A percentile compares a stretch with the other conserved stretches of the same genome.
These are phyloP conservation scores for Boletus rufocinnamomeus DNA, from an alignment of 768 basidiomycete species.

Conservation along the genomic window DNA sequence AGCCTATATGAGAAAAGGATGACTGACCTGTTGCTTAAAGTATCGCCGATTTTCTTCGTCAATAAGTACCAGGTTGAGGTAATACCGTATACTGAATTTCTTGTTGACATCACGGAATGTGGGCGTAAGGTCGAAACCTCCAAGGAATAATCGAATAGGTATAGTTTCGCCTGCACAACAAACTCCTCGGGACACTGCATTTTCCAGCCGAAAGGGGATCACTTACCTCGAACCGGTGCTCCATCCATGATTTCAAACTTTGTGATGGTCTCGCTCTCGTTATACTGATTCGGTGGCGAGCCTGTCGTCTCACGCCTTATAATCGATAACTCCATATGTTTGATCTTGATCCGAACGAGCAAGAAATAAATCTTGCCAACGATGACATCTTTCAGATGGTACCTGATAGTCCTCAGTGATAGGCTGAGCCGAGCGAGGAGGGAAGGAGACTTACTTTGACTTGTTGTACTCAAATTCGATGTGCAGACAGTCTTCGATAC, in stretches of 20 bases:
- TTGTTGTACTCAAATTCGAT: slow-evolving; percentile 99
- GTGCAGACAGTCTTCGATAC: slow-evolving; percentile 97
- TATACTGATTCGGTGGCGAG: slow-evolving; percentile 97
- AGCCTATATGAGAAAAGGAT: background rate
- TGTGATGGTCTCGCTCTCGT: slow-evolving; percentile 98
- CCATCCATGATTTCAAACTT: slow-evolving; percentile 99
- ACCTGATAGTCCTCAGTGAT: slow-evolving; percentile 50
- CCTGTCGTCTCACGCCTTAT: slow-evolving; percentile 98
- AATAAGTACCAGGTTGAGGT: slow-evolving; percentile 94
- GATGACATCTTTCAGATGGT: slow-evolving; percentile 98
- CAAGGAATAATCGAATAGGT: slow-evolving; percentile 95
- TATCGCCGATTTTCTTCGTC: slow-evolving; percentile 98
- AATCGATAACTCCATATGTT: slow-evolving; percentile 99
- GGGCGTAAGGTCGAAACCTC: slow-evolving; percentile 97
- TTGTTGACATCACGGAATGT: slow-evolving; percentile 99
- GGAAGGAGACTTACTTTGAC: slow-evolving; percentile 71
- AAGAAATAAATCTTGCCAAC: slow-evolving; percentile 99
- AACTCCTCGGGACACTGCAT: background rate
- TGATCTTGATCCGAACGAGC: slow-evolving; percentile 98
- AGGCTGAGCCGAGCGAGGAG: background rate
- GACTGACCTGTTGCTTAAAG: slow-evolving; percentile 89
- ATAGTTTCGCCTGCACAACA: slow-evolving; percentile 85
- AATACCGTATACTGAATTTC: slow-evolving; percentile 97
- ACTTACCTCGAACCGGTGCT: slow-evolving; percentile 88
- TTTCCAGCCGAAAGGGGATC: background rate